Evolutionary conservation across 768 basidiomycete species (phyloP).

Genomic region (Boletus sp.): DNA sequence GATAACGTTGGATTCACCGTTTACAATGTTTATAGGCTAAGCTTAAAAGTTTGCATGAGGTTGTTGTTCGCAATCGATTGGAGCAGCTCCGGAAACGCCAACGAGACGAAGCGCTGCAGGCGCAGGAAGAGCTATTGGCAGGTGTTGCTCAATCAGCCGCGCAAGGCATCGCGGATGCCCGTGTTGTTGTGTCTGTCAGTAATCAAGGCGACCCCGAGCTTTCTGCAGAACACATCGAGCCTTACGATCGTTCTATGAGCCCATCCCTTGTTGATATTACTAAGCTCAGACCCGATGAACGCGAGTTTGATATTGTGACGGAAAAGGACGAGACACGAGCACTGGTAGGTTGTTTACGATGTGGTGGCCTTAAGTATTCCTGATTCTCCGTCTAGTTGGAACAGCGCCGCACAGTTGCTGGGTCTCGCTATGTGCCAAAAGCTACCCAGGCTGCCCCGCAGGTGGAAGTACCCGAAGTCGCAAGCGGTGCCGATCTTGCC

Average conservation of each 20-base stretch:
- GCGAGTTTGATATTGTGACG: slow-evolving; percentile 74
- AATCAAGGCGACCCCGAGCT: slow-evolving; percentile 36
- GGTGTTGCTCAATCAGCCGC: slow-evolving; percentile 67
- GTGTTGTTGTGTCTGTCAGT: slow-evolving; percentile 34
- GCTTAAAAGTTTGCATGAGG: slow-evolving; percentile 88
- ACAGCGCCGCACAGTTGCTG: slow-evolving; percentile 77
- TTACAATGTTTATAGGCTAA: slow-evolving; percentile 62
- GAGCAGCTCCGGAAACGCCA: slow-evolving; percentile 96
- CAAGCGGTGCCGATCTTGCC: slow-evolving; percentile 71
- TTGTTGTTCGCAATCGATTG: slow-evolving; percentile 92
- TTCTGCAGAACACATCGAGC: slow-evolving; percentile 64
- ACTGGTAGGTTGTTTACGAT: slow-evolving; percentile 48
- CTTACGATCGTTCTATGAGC: slow-evolving; percentile 85
- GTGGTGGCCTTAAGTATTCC: neutral
- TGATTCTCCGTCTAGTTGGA: slow-evolving; percentile 46
- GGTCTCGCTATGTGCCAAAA: slow-evolving; percentile 86
- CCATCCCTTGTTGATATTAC: slow-evolving; percentile 73
- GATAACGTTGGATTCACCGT: neutral
- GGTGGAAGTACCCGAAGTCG: slow-evolving; percentile 51
- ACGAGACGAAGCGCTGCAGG: slow-evolving; percentile 91
- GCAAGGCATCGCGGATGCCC: slow-evolving; percentile 39
- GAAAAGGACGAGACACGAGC: slow-evolving; percentile 60
- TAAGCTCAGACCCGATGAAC: slow-evolving; percentile 71
- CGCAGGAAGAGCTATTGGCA: slow-evolving; percentile 86
- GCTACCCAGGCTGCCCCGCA: slow-evolving; percentile 59